Evolutionary conservation across 108 stramenopile genomes (phyloP).

Genomic region (Nitzschia inconspicua): DNA sequence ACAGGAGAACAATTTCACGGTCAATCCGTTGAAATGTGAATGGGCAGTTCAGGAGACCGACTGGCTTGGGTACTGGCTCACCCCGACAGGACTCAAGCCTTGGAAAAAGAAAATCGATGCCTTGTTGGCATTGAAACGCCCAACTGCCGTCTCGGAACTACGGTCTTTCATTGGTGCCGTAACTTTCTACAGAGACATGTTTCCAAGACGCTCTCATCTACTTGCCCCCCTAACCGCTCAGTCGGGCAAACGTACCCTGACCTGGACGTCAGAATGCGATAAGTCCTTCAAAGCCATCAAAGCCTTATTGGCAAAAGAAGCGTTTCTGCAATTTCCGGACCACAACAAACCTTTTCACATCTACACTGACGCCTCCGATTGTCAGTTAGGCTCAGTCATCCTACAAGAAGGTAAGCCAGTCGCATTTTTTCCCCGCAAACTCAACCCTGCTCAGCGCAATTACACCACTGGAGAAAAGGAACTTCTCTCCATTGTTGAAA

Average conservation of each 20-base stretch:
- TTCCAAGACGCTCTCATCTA: constrained; percentile 37
- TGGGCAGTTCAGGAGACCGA: constrained; percentile 31
- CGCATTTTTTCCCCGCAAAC: constrained; percentile 24
- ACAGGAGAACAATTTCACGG: constrained; percentile 24
- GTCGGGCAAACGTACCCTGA: constrained; percentile 9
- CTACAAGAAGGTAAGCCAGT: constrained; percentile 20
- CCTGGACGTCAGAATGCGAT: constrained; percentile 20
- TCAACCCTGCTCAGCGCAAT: too few species aligned
- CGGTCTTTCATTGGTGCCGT: constrained; percentile 42
- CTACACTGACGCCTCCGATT: constrained; percentile 29
- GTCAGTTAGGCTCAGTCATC: too few species aligned
- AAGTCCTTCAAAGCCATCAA: constrained; percentile 33
- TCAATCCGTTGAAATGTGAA: too few species aligned
- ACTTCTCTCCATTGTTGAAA: too few species aligned
- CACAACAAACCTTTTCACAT: constrained; percentile 33
- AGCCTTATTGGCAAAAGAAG: constrained; percentile 17
- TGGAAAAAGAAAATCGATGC: constrained; percentile 40
- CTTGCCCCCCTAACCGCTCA: constrained; percentile 33
- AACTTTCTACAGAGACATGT: constrained; percentile 44
- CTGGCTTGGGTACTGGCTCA: constrained; percentile 38
- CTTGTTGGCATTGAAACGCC: constrained; percentile 24
- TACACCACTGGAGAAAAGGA: too few species aligned
- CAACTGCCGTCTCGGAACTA: constrained; percentile 16
- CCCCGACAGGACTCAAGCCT: constrained; percentile 34
- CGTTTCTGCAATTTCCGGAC: constrained; percentile 29